Base-by-base conservation (phyloP, 768 basidiomycete genomes). In the Trametes cingulata region DNA sequence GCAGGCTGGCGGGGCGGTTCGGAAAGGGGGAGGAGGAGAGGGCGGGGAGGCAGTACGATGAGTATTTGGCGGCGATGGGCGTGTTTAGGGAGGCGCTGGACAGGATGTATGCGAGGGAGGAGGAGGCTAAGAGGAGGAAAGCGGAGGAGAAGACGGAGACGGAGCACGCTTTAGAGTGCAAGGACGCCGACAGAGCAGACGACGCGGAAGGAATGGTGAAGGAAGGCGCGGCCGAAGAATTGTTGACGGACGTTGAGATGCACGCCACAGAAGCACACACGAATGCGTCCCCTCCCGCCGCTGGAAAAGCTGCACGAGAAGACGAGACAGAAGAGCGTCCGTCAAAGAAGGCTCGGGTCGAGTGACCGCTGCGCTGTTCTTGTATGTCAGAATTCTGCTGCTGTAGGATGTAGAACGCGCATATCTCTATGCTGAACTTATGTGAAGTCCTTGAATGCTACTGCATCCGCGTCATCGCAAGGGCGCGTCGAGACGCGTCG, bases 31-130 rank as follows among this genome's bases (percentile, higher is more conserved):
- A 12, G 39, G 20, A 33, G 15, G 39, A 45, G 25, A 24, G 54
- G n/a, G 40, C 40, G 37, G 35, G 17, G 10, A 10, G 35, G 35
- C 49, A 61, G 47, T 56, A 61, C 45, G 54, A 57, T n/a, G 35
- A 61, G 42, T 51, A 49, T n/a, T 9, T 39, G 35, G 17, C 19
- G 41, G 48, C 43, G 2, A 17, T 45, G 48, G 22, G 15, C 14
- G 15, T 9, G 19, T 17, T 43, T 0, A 2, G 12, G 1, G 40
- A 50, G 27, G 57, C 48, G 27, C 40, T 42, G 9, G 41, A 52
- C 9, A 22, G 19, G 29, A 33, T 13, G 7, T 36, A 14, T 10
- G 48, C 48, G 6, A n/a, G 33, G n/a, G 20, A 50, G 13, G 48
- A 50, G 33, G 33, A 50, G 35, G 20, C 12, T 13, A 39, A 47